phyloP scores from a whole-genome alignment of 352 stramenopile species.

The Pythium sp. region DNA sequence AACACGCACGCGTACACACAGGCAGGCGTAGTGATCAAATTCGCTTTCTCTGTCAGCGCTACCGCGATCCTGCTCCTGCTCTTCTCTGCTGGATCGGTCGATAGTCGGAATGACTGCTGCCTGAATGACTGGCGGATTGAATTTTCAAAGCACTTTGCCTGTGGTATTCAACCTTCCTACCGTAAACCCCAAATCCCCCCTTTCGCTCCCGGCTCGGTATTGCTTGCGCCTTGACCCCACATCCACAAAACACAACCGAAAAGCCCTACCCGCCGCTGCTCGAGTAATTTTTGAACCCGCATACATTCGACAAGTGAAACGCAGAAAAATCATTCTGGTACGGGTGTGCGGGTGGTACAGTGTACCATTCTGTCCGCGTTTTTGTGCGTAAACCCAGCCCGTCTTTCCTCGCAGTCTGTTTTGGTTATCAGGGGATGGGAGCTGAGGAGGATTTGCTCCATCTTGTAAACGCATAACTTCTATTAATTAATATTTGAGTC shows the following conservation, averaged over 20 bases:
- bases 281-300: neutral
- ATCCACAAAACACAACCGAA: neutral
- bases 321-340: slow-evolving; percentile 4
- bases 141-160: slow-evolving; percentile 5
- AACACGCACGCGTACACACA: neutral
- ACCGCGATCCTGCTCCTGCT: neutral
- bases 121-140: slow-evolving; percentile 2
- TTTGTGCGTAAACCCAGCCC: neutral
- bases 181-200: neutral
- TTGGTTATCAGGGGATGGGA: slow-evolving; percentile 1
- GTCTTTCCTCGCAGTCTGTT: neutral
- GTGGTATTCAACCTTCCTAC: neutral
- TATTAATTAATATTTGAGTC: neutral
- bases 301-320: slow-evolving; percentile 5
- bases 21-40: neutral
- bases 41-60: neutral
- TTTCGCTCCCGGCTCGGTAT: neutral
- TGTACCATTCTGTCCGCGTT: slow-evolving; percentile 1
- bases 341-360: neutral
- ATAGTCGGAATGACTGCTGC: slow-evolving; percentile 5
- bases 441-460: neutral
- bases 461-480: neutral
- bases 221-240: neutral
- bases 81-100: slow-evolving; percentile 5
- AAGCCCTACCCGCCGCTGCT: no score